Conservation (phyloP, 495 filamentous ascomycete species). For the Cercophora newfieldiana region DNA sequence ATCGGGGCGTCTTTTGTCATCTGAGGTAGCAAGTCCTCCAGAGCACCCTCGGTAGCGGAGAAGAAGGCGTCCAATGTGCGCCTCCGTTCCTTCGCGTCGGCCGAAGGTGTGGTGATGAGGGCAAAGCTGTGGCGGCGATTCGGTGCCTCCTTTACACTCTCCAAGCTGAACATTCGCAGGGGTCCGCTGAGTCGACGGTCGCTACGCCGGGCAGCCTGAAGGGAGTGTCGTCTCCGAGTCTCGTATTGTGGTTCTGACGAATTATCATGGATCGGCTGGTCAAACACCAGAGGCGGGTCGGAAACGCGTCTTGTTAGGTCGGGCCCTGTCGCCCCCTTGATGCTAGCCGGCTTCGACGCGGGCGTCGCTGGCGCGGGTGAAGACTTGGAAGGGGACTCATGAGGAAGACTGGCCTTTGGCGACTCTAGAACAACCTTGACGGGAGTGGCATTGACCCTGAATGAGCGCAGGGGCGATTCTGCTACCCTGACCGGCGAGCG, state of each 20-base stretch:
- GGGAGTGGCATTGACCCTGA: constrained; percentile 30
- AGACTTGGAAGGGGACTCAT: constrained; percentile 25
- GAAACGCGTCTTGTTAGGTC: background rate
- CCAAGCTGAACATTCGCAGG: constrained; percentile 21
- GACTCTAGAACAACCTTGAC: constrained; percentile 32
- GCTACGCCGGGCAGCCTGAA: constrained; percentile 30
- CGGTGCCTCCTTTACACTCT: constrained; percentile 16
- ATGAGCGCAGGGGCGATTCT: constrained; percentile 28
- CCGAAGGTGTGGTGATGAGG: background rate
- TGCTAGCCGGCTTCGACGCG: background rate
- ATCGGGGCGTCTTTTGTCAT: background rate
- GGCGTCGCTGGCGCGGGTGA: constrained; percentile 8
- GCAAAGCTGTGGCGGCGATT: constrained; percentile 36
- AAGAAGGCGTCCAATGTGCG: constrained; percentile 24
- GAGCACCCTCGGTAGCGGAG: background rate
- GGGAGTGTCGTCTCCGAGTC: constrained; percentile 28
- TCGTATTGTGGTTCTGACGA: constrained; percentile 29
- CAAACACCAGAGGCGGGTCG: constrained; percentile 35
- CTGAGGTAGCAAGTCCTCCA: background rate
- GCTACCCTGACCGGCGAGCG: constrained; percentile 31
- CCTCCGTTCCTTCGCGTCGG: constrained; percentile 19
- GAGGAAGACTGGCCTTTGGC: constrained; percentile 22
- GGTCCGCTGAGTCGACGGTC: constrained; percentile 29
- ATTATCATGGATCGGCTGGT: constrained; percentile 26
- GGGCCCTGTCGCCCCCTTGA: background rate